Evolutionary conservation across 2,329 filamentous ascomycete genomes (phyloP), one percentile per base, ranked within the genome.

Genomic region (Penicillium brevicompactum): DNA sequence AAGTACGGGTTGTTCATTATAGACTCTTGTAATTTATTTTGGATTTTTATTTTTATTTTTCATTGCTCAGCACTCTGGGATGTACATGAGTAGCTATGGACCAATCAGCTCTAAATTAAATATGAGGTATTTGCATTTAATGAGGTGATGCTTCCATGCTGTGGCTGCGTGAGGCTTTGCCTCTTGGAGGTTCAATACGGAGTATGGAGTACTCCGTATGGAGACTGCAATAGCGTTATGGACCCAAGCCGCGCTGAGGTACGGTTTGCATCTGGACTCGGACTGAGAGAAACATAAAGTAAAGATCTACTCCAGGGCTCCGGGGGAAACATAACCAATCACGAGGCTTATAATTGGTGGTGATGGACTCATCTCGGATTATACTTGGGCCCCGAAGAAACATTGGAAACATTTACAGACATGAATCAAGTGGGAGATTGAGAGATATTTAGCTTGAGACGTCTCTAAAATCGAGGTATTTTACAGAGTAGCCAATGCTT

Each of bases 301-400:
- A 62, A 60, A 42, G 37, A 49, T 30, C 30, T 57, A n/a, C 48
- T 56, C n/a, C 48, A 34, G 31, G 14, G 34, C 34, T 37, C 34
- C 11, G 31, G 51, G 10, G 52, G 48, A 44, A 54, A 62, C 32
- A 48, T 62, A 49, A 11, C 56, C 44, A 57, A 52, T 56, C 46
- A 62, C 21, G 41, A 41, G 8, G 38, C 53, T 43, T 46, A 32
- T 40, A 37, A 47, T 10, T 59, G 55, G 40, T 59, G 55, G 43
- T 53, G 53, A 16, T 49, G n/a, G 30, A 51, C 13, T 38, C 14
- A n/a, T 7, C 5, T 21, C 44, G 30, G 24, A 43, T 43, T 10
- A 24, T 43, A 24, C 11, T 43, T 43, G 41, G 21, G 21, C 13
- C 14, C 22, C 11, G 13, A 37, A 32, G 2, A 27, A 27, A 27